Evolutionary conservation across 202 grass and related monocot genomes (phyloP), one percentile per base, ranked within the genome.

Genomic region (Schoenoplectus triqueter): DNA sequence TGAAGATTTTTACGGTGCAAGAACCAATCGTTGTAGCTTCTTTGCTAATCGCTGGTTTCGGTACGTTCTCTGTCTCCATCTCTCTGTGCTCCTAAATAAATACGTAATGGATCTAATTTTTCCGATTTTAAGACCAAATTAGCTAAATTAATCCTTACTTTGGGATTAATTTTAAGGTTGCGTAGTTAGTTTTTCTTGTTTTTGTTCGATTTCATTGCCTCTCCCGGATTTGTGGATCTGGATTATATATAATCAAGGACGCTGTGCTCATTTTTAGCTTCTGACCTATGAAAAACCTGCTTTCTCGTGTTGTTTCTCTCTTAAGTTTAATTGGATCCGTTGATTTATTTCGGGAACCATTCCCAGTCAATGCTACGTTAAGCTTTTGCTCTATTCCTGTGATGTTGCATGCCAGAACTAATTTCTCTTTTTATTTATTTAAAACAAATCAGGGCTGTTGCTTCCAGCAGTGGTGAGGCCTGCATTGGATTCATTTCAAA

Each of bases 381-480:
- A 57, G 82, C 59, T 67, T 78, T 40, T 78, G 51, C 2, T 31
- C 22, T 41, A 41, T 40, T 57, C 2, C 57, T 78, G 8, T 7
- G 41, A 54, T 6, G 0, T 77, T 78, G 6, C 21, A 41, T 57
- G 7, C 55, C 41, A 72, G 49, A 94, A 48, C 2, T 65, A 56
- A 85, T 57, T 80, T 82, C 74, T 63, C 0, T 47, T 18, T 66
- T 65, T 17, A 66, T 6, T 45, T 89, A 84, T 54, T 51, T 1
- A 21, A 49, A 48, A 50, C 7, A 50, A 60, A 84, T 84, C 89
- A 99, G 96, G 96, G 86, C 80, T 99, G 18, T 94, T 99, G 82
- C 93, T 99, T 85, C 96, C 93, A 6, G 93, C 93, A 77, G 88
- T 99, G 68, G 93, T 99, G 62, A 92, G 97, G 56, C 97, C 97